Evolutionary conservation across 2,329 filamentous ascomycete genomes (phyloP), one percentile per base, ranked within the genome.

Genomic region (Xylaria sp.): DNA sequence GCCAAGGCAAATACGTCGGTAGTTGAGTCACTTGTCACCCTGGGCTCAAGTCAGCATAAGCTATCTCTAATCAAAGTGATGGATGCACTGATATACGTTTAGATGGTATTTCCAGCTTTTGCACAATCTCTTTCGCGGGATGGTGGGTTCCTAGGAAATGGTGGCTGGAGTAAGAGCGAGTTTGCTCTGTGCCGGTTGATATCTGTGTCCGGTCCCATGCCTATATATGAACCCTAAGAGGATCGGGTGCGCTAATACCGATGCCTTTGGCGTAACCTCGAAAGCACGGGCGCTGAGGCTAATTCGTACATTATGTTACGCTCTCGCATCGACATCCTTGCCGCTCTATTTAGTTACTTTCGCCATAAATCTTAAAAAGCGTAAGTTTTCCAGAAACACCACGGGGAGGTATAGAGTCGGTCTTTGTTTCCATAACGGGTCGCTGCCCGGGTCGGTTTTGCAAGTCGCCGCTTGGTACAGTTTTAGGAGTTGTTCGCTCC

Each of bases 101-200:
- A 46, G 40, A 46, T 54, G 31, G 48, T 53, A 28, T 62, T 62
- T 20, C 9, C 31, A 11, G 33, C 57, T 33, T 46, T 28, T 31
- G 0, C 40, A 31, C 23, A 4, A 48, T n/a, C 57, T 59, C 44
- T 31, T 44, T 46, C 10, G 26, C 54, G 20, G 38, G 20, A 42
- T 31, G 31, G 15, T 33, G 40, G 20, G 9, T 33, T 33, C 33
- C 7, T 9, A 33, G 2, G 7, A 33, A 2, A 10, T 33, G 7
- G 7, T 33, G 3, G 1, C 17, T 31, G 26, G 31, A 31, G 9
- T 46, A 20, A 9, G 42, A 46, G 17, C n/a, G 6, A 46, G 42
- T 46, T 46, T 42, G 6, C 7, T 33, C 33, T 7, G 2, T 33
- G 9, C 33, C 33, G 33, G 33, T 33, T 10, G 3, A 23, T 23